A percentile compares a stretch with the other conserved stretches of the same genome.
Evolutionary conservation across 2,329 filamentous ascomycete species (phyloP).

Genomic region (Ophiocordyceps camponoti-floridani): DNA sequence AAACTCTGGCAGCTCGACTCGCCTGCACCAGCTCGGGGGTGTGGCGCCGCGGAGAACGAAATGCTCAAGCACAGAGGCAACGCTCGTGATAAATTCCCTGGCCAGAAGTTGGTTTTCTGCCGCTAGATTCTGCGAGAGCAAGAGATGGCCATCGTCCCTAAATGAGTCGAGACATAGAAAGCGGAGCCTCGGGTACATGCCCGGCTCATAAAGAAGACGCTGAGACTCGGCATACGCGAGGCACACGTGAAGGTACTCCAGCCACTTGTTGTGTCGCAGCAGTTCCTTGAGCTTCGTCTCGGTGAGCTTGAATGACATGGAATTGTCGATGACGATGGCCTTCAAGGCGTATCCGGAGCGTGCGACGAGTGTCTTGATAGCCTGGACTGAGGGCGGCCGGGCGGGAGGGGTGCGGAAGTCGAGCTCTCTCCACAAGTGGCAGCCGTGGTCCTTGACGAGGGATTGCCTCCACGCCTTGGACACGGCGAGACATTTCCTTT

Average conservation of each 20-base stretch:
- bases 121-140: too few species aligned
- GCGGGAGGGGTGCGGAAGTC: slow-evolving; percentile 6
- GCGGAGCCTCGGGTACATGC: slow-evolving; percentile 3
- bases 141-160: background rate
- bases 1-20: slow-evolving; percentile 5
- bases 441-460: slow-evolving; percentile 11
- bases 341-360: slow-evolving; percentile 13
- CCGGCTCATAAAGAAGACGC: slow-evolving; percentile 1
- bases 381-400: slow-evolving; percentile 1
- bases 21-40: slow-evolving; percentile 6
- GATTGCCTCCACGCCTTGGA: slow-evolving; percentile 14
- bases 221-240: slow-evolving; percentile 1
- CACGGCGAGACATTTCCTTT: slow-evolving; percentile 14
- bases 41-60: slow-evolving; percentile 7
- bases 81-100: slow-evolving; percentile 4
- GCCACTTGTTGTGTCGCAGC: slow-evolving; percentile 8
- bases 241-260: slow-evolving; percentile 11
- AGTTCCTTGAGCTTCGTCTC: slow-evolving; percentile 12
- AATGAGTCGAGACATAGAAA: slow-evolving; percentile 3
- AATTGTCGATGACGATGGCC: slow-evolving; percentile 10
- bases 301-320: slow-evolving; percentile 10
- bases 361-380: slow-evolving; percentile 12
- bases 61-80: slow-evolving; percentile 5
- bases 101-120: background rate
- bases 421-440: slow-evolving; percentile 14